Base-by-base conservation (phyloP, 305 asterid species). In the Solanum aculeatissimum region DNA sequence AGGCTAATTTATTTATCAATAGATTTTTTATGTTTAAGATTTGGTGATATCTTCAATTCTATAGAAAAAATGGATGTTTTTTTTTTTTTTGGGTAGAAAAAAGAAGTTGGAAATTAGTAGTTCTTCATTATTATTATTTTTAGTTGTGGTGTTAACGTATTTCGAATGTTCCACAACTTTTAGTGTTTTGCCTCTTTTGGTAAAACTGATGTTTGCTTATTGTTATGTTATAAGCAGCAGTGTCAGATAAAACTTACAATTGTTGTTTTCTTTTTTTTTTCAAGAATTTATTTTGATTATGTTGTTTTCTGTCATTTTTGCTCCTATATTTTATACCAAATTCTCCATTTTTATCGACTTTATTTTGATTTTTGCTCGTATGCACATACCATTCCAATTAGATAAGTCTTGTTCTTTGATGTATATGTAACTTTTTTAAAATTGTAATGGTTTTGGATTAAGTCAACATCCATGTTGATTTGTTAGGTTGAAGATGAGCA, bases 401-500 rank as follows among this genome's bases (percentile, higher is more conserved):
- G 45, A 27, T 4, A 45, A 49, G 27, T 38, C 4, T 32, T 27
- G 81, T 45, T 74, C 15, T 74, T n/a, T n/a, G n/a, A n/a, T n/a
- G n/a, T n/a, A n/a, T 75, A 6, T 35, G 40, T 35, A 18, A 2
- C 4, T 1, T 1, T 19, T 10, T 47, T 16, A 16, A 49, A 19
- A 9, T 4, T 51, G 19, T 53, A 32, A 51, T 78, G 66, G 49
- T 84, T 84, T 60, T 18, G 6, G 70, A 81, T 42, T 81, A 40
- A 38, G 40, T 69, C 40, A 23, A 18, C 83, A 82, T 63, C 63
- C 32, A 58, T 83, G 69, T 81, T 82, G 12, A 19, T 72, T 87
- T 87, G 86, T 43, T 84, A 89, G 91, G 80, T 81, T 60, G 79
- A 78, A 19, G 51, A 83, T 85, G 87, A 16, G 47, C 72, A 89